Evolutionary conservation across 2,329 filamentous ascomycete genomes (phyloP), one percentile per base, ranked within the genome.

Genomic region (Cladosporium austrohemisphaericum): DNA sequence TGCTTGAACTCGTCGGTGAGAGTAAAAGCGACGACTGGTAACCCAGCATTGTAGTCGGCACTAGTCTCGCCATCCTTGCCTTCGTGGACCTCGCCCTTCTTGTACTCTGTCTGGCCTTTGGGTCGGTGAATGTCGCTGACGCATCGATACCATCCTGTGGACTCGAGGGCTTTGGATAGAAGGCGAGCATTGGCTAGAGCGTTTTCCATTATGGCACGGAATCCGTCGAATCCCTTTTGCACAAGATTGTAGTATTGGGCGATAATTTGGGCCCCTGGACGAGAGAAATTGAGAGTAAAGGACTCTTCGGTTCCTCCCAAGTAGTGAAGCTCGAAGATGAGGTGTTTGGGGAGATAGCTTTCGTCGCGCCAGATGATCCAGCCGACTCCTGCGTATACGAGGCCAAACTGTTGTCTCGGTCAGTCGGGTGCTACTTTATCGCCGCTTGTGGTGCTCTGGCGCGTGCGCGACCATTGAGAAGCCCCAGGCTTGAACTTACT

Each of bases 241-340:
- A 88, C 81, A 10, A 88, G 71, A 57, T 88, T 86, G 68, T 81
- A 88, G 66, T 88, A 88, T 61, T 88, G 85, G 0, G 76, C 83
- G 52, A 87, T 81, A 50, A 88, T 73, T 53, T 87, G 84, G 0
- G 81, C 79, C 3, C 83, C 84, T 0, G 84, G 83, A 1, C 84
- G 78, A 1, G 82, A 86, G 69, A 88, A 88, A 68, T 87, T 88
- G 16, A 88, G 73, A 0, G 83, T 86, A 66, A 81, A 88, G 1
- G 79, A 82, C 60, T 85, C 77, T 58, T 87, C 83, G 0, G 81
- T 84, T n/a, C 83, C 82, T 29, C 84, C 84, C 0, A 88, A 76
- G 59, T 88, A 88, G 63, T 81, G 80, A 14, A 88, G 73, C 63
- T 87, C 80, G 63, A 88, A 88, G 54, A 87, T 75, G 4, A 88